Evolutionary conservation across 1,139 yeast species (phyloP).

Genomic region (Sugiyamaella pinicola): DNA sequence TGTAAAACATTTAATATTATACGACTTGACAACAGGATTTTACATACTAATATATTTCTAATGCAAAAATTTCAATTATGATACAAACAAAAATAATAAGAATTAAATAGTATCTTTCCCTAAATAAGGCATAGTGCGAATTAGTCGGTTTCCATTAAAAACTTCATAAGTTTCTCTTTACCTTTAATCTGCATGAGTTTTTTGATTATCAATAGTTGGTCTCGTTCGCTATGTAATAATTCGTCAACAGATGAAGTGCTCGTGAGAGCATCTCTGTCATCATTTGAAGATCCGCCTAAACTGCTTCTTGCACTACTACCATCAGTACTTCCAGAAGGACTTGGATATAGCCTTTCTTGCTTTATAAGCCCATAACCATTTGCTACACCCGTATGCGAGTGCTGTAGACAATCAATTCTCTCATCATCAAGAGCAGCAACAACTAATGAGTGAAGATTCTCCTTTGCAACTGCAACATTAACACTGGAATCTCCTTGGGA

Average conservation of each 20-base stretch:
- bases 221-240: slow-evolving; percentile 46
- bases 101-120: neutral
- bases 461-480: slow-evolving; percentile 33
- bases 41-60: neutral
- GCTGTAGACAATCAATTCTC: too few species aligned
- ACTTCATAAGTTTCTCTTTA: slow-evolving; percentile 61
- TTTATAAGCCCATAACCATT: neutral
- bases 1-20: neutral
- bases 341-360: slow-evolving; percentile 7
- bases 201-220: slow-evolving; percentile 60
- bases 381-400: neutral
- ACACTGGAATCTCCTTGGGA: slow-evolving; percentile 35
- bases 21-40: neutral
- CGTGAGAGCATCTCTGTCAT: slow-evolving; percentile 8
- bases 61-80: slow-evolving; percentile 16
- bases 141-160: slow-evolving; percentile 35
- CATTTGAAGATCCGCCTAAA: slow-evolving; percentile 13
- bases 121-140: neutral
- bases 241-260: slow-evolving; percentile 29
- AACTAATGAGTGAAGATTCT: slow-evolving; percentile 45
- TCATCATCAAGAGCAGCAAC: slow-evolving; percentile 40
- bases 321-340: slow-evolving; percentile 12
- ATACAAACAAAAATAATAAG: slow-evolving; percentile 9
- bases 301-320: slow-evolving; percentile 20
- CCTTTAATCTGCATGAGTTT: slow-evolving; percentile 69